phyloP scores from a whole-genome alignment of 164 flowering plant genomes.

The Vitis vinifera region DNA sequence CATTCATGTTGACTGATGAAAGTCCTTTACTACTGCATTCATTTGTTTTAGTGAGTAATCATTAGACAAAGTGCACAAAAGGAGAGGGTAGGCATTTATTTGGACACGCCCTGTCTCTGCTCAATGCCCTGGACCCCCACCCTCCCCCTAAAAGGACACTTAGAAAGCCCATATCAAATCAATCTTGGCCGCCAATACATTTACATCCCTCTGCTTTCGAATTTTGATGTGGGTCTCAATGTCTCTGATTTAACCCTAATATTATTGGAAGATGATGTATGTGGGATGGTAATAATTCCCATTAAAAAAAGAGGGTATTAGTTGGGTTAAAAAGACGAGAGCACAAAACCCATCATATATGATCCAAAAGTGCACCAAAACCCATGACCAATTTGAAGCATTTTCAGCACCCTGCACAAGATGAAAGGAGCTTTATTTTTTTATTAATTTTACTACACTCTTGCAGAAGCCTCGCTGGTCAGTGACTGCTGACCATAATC shows the following conservation, averaged over 20 bases:
- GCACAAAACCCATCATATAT: conserved; percentile 19
- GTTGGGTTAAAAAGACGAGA: conserved; percentile 8
- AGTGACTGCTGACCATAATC: conserved; percentile 16
- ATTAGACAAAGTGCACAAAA: conserved; percentile 23
- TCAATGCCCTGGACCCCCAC: conserved; percentile 3
- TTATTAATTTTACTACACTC: conserved; percentile 13
- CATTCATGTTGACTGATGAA: conserved; percentile 6
- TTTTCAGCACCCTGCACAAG: conserved; percentile 21
- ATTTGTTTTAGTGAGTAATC: conserved; percentile 20
- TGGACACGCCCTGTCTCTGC: background rate
- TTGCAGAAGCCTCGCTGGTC: conserved; percentile 8
- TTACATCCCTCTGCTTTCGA: no score
- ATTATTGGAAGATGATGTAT: no score
- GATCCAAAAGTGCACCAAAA: conserved; percentile 14
- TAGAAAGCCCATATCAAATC: no score
- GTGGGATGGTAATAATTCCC: background rate
- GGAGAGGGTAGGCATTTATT: background rate
- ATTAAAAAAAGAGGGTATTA: background rate
- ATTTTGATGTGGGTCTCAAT: no score
- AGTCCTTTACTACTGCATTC: conserved; percentile 2
- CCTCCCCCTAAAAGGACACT: no score
- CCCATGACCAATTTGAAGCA: conserved; percentile 3
- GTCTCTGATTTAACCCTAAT: no score
- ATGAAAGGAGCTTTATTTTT: background rate
- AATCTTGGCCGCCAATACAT: no score